Evolutionary conservation across 1,139 yeast species (phyloP).

Genomic region (Suhomyces choctaworum): DNA sequence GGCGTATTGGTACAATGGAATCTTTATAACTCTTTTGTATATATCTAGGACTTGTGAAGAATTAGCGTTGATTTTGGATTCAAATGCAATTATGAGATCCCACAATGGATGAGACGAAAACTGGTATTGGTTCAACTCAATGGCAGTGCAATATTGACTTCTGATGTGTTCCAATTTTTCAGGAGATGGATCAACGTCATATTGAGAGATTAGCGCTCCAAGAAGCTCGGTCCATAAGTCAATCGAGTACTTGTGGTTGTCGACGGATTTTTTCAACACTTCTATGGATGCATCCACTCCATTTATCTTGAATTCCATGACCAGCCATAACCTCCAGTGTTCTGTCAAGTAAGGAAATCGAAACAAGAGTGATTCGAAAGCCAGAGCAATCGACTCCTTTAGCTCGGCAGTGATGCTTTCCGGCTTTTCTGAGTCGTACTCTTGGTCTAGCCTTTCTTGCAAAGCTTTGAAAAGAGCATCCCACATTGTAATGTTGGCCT

Average conservation of each 20-base stretch:
- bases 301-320: conserved; percentile 52
- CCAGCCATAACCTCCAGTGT: conserved; percentile 61
- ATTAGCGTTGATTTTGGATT: conserved; percentile 24
- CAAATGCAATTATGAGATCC: conserved; percentile 62
- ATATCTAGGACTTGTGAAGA: conserved; percentile 29
- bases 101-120: conserved; percentile 64
- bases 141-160: conserved; percentile 40
- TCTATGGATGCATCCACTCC: conserved; percentile 53
- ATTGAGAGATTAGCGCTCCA: conserved; percentile 45
- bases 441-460: conserved; percentile 22
- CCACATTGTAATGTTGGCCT: conserved; percentile 35
- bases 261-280: conserved; percentile 48
- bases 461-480: conserved; percentile 26
- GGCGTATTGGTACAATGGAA: conserved; percentile 73
- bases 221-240: conserved; percentile 71
- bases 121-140: conserved; percentile 49
- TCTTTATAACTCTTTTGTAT: conserved; percentile 43
- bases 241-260: conserved; percentile 53
- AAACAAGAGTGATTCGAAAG: conserved; percentile 31
- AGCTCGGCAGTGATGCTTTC: conserved; percentile 20
- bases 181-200: conserved; percentile 18
- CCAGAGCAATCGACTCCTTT: conserved; percentile 18
- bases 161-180: conserved; percentile 30
- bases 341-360: conserved; percentile 58
- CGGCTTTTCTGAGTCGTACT: conserved; percentile 14